Percentiles rank a stretch among this genome's conserved stretches.
Conservation (phyloP, 2,329 filamentous ascomycete genomes). For the Aspergillus sp. region DNA sequence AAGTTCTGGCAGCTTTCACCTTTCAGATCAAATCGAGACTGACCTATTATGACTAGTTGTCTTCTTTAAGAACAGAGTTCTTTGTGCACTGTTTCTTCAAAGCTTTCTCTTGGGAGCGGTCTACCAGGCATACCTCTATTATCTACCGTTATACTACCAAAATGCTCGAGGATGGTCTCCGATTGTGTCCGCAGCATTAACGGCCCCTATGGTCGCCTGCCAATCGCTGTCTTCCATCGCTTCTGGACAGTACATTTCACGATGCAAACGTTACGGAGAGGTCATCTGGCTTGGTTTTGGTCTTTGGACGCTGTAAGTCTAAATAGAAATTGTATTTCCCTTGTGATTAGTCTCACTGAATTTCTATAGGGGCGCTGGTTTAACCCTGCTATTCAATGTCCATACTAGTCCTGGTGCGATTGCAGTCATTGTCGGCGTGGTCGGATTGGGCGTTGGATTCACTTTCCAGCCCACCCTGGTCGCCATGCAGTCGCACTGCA, state of each 20-base stretch:
- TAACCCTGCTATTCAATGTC: constrained; percentile 48
- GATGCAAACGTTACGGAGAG: constrained; percentile 53
- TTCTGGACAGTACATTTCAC: constrained; percentile 56
- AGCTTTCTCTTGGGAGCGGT: constrained; percentile 57
- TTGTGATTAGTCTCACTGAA: not conserved
- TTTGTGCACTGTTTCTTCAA: constrained; percentile 53
- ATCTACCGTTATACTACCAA: constrained; percentile 59
- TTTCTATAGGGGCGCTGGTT: constrained; percentile 41
- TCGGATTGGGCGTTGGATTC: constrained; percentile 51
- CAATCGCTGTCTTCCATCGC: constrained; percentile 37
- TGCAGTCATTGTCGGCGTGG: constrained; percentile 46
- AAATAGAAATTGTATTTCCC: too few species aligned
- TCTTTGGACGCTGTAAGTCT: constrained; percentile 42
- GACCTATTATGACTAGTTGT: constrained; percentile 18
- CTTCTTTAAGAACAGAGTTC: constrained; percentile 52
- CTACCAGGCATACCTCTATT: constrained; percentile 58
- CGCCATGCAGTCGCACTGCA: constrained; percentile 54
- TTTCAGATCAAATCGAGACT: constrained; percentile 1
- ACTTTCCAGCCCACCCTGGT: constrained; percentile 52
- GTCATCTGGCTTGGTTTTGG: constrained; percentile 49
- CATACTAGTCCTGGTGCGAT: constrained; percentile 46
- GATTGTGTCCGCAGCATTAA: constrained; percentile 48
- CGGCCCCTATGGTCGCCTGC: constrained; percentile 45
- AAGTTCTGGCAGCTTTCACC: constrained; percentile 5
- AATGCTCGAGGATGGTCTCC: constrained; percentile 47